Evolutionary conservation across 305 asterid genomes (phyloP), one percentile per base, ranked within the genome.

Genomic region (Caryopteris hybrid): DNA sequence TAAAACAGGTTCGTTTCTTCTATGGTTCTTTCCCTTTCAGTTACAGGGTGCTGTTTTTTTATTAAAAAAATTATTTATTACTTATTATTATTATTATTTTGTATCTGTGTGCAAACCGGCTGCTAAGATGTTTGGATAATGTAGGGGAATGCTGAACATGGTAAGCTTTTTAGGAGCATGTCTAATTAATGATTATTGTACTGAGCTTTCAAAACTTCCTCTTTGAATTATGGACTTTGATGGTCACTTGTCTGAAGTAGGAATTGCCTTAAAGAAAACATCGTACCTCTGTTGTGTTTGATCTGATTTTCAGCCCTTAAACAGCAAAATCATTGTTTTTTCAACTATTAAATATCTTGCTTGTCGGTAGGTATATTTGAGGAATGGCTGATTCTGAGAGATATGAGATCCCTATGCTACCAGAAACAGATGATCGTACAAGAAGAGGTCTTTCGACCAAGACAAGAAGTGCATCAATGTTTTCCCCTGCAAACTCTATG

Each of bases 401-500:
- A 71, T 91, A 89, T 65, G 86, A 72, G 64, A 57, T 67, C 34
- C 93, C 96, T 33, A 86, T 82, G 84, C 80, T 86, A 41, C 77
- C 85, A 12, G 62, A 82, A 34, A 22, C 81, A 42, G 86, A 84
- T 66, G 77, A 79, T 47, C 59, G 47, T 13, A 71, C 78, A 38
- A 69, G 50, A 66, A 72, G 80, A 43, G 78, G 73, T 12, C 79
- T 80, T 62, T 16, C 88, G 6, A 47, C 69, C 66, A 75, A 88
- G 69, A 77, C 80, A 9, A 84, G 95, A 74, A 88, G 98, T 74
- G 88, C 88, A 27, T 90, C 97, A n/a, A 75, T 90, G 72, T 77
- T 94, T 36, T 72, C 58, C 38, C 87, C 90, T 31, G 50, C 38
- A 61, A 71, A 71, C 67, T 68, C 83, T 27, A 12, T 50, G 59